phyloP scores from a whole-genome alignment of 169 alveolate species.

The Cryptosporidium baileyi region DNA sequence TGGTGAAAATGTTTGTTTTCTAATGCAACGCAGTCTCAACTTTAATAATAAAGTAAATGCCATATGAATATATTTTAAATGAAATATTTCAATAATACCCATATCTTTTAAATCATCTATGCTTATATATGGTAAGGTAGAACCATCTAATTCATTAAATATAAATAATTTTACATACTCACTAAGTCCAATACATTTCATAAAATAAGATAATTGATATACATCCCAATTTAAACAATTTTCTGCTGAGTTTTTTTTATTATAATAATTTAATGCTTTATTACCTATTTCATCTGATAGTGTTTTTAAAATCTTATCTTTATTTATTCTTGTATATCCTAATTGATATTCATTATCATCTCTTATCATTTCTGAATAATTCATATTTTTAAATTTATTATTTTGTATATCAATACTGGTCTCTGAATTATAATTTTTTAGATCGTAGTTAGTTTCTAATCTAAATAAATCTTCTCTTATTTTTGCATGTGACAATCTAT shows the following conservation, averaged over 20 bases:
- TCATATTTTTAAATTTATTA: neutral
- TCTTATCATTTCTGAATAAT: neutral
- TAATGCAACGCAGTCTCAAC: slow-evolving; percentile 73
- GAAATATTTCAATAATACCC: slow-evolving; percentile 69
- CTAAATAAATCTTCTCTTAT: neutral
- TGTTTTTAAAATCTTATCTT: neutral
- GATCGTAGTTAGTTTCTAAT: neutral
- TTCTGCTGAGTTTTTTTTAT: slow-evolving; percentile 68
- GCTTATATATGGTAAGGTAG: slow-evolving; percentile 72
- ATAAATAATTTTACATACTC: slow-evolving; percentile 71
- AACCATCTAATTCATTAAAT: slow-evolving; percentile 74
- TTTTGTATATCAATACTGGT: neutral
- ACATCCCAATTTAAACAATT: slow-evolving; percentile 74
- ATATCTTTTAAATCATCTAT: slow-evolving; percentile 70
- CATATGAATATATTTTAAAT: slow-evolving; percentile 66
- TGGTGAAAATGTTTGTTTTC: slow-evolving; percentile 64
- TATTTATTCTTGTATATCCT: neutral
- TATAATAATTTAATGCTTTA: slow-evolving; percentile 11
- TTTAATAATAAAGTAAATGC: slow-evolving; percentile 69
- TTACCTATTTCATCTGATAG: slow-evolving; percentile 13
- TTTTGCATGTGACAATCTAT: neutral
- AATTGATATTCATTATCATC: neutral
- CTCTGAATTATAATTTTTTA: neutral
- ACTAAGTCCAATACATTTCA: slow-evolving; percentile 73
- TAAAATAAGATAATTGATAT: slow-evolving; percentile 72